Percentiles rank a stretch among this genome's conserved stretches.
Conservation (phyloP, 1,284 basidiomycete genomes). For the Phaffia rhodozyma region DNA sequence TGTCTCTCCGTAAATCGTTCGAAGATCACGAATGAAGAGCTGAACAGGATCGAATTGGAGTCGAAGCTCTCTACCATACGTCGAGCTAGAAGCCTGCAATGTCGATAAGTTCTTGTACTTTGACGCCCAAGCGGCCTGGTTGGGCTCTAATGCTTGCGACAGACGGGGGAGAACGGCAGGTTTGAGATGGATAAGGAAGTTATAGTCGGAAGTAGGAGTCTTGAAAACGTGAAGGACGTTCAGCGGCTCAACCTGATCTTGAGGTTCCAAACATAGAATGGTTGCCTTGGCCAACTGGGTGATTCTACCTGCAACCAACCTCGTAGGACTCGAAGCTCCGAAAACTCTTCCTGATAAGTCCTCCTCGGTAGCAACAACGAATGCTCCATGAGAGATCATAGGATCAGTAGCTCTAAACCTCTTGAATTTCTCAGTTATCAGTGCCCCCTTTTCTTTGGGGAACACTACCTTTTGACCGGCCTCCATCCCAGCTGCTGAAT, state of each 20-base stretch:
- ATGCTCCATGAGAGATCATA: slow-evolving; percentile 46
- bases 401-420: slow-evolving; percentile 34
- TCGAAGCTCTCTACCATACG: slow-evolving; percentile 32
- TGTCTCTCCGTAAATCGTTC: slow-evolving; percentile 65
- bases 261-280: slow-evolving; percentile 34
- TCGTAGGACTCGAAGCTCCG: slow-evolving; percentile 59
- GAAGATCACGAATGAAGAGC: slow-evolving; percentile 56
- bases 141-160: slow-evolving; percentile 39
- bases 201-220: slow-evolving; percentile 73
- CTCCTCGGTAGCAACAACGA: slow-evolving; percentile 69
- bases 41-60: slow-evolving; percentile 73
- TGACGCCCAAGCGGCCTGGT: slow-evolving; percentile 40
- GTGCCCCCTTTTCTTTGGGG: slow-evolving; percentile 42
- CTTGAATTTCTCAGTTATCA: slow-evolving; percentile 45
- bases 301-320: slow-evolving; percentile 57
- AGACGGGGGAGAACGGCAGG: slow-evolving; percentile 58
- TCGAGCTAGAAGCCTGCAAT: slow-evolving; percentile 26
- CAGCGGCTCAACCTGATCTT: slow-evolving; percentile 22
- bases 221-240: slow-evolving; percentile 58
- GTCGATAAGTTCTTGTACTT: slow-evolving; percentile 42
- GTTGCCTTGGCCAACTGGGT: slow-evolving; percentile 60
- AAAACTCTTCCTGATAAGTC: slow-evolving; percentile 55
- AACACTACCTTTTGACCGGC: slow-evolving; percentile 30
- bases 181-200: slow-evolving; percentile 68
- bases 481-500: slow-evolving; percentile 31